phyloP scores from a whole-genome alignment of 169 alveolate genomes.

The Cryptosporidium viatorum region DNA sequence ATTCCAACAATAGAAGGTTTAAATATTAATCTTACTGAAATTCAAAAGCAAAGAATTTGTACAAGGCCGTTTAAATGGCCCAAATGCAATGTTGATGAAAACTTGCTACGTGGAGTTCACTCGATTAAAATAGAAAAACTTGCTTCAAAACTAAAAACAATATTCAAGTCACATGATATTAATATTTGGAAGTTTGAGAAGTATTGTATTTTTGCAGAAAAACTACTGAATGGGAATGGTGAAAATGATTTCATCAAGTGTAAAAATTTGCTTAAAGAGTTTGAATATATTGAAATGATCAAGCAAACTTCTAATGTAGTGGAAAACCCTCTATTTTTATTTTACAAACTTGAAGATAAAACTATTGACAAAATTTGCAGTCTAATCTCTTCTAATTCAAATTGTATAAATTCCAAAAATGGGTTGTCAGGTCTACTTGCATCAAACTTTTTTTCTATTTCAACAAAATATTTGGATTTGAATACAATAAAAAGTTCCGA shows the following conservation, averaged over 20 bases:
- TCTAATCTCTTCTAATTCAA: conserved; percentile 6
- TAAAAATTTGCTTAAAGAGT: background rate
- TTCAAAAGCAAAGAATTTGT: conserved; percentile 60
- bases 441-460: conserved; percentile 35
- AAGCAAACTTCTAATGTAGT: background rate
- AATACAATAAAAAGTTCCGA: conserved; percentile 40
- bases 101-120: conserved; percentile 13
- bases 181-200: conserved; percentile 56
- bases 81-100: conserved; percentile 13
- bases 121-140: conserved; percentile 38
- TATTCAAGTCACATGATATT: background rate
- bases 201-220: conserved; percentile 39
- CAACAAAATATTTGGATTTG: conserved; percentile 56
- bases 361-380: conserved; percentile 21
- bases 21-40: conserved; percentile 6
- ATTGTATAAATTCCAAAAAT: conserved; percentile 11
- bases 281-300: conserved; percentile 29
- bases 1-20: conserved; percentile 14
- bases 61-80: conserved; percentile 59
- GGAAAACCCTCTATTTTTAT: conserved; percentile 18
- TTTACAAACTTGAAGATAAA: conserved; percentile 37
- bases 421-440: conserved; percentile 29
- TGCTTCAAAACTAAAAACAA: conserved; percentile 22
- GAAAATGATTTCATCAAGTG: conserved; percentile 24
- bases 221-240: background rate